Percentiles rank a stretch among this genome's conserved stretches.
Evolutionary conservation across 2,329 filamentous ascomycete genomes (phyloP).

Genomic region (Colletotrichum camelliae): DNA sequence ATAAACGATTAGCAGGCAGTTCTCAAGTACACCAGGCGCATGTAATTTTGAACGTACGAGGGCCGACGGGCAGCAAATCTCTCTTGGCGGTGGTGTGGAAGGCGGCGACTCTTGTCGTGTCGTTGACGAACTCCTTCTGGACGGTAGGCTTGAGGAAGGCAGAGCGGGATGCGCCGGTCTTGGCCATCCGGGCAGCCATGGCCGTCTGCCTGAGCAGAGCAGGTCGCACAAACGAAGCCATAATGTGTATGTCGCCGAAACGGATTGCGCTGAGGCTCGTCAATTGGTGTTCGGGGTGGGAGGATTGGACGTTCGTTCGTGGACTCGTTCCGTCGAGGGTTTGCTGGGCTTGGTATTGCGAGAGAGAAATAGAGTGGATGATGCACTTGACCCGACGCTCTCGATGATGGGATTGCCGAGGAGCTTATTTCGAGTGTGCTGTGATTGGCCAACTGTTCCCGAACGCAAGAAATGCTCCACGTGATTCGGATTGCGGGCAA

Average conservation of each 20-base stretch:
- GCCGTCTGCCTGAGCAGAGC: constrained; percentile 60
- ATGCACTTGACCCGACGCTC: constrained; percentile 27
- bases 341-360: constrained; percentile 15
- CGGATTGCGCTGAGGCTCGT: neutral
- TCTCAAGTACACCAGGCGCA: neutral
- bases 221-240: constrained; percentile 64
- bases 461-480: constrained; percentile 10
- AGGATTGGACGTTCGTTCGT: neutral
- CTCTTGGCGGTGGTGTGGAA: constrained; percentile 86
- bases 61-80: constrained; percentile 80
- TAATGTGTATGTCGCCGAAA: constrained; percentile 28
- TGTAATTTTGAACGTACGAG: constrained; percentile 66
- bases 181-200: constrained; percentile 41
- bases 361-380: constrained; percentile 27
- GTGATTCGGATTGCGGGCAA: constrained; percentile 15
- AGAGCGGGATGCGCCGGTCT: constrained; percentile 34
- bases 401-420: constrained; percentile 51
- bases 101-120: constrained; percentile 67
- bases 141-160: constrained; percentile 27
- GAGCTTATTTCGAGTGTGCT: constrained; percentile 38
- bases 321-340: constrained; percentile 1
- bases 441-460: constrained; percentile 46
- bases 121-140: constrained; percentile 31
- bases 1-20: constrained; percentile 45
- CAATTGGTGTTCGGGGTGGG: constrained; percentile 14